Evolutionary conservation across 345 rosid genomes (phyloP), one percentile per base, ranked within the genome.

Genomic region (Laguncularia racemosa): DNA sequence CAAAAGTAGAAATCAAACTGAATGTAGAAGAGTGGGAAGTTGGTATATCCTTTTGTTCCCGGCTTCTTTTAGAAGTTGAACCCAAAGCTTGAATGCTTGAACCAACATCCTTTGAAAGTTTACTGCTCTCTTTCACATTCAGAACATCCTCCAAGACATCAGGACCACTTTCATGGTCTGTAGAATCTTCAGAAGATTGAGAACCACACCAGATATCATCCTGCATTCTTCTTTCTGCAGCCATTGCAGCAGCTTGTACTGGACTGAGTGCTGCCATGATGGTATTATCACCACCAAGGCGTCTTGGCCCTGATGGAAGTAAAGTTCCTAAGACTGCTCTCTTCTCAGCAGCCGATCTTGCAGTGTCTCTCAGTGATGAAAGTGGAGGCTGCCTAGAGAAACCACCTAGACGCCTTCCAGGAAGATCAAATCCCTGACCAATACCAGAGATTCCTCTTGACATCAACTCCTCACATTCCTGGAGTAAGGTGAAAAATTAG

Each of bases 181-280:
- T 77, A 14, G 56, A 61, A 63, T 20, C 69, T 66, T 74, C 89
- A 46, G 65, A 67, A 26, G 73, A 71, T 49, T 73, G 78, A 53
- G 95, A 93, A 60, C 81, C 97, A 62, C 97, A 87, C 91, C 96
- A 84, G 14, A 93, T 69, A 57, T 86, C 96, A 78, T 89, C 96
- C 71, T 77, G 83, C 16, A 82, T 62, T 61, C 97, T 75, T 69
- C 96, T 93, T 84, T 89, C 97, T 15, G 96, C 95, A 52, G 97
- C 99, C 96, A 89, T 86, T 3, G 95, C 96, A 56, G 96, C 96
- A 53, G 97, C 99, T 76, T 89, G 97, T 21, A 78, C 60, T 53
- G 97, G 99, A 71, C 83, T 86, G 50, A 89, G 96, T 38, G 84
- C 84, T 57, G 43, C 76, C 99, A 80, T 93, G 17, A 89, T 75